Base-by-base conservation (phyloP, 1,284 basidiomycete species). In the Erythrobasidium hasegawianum region DNA sequence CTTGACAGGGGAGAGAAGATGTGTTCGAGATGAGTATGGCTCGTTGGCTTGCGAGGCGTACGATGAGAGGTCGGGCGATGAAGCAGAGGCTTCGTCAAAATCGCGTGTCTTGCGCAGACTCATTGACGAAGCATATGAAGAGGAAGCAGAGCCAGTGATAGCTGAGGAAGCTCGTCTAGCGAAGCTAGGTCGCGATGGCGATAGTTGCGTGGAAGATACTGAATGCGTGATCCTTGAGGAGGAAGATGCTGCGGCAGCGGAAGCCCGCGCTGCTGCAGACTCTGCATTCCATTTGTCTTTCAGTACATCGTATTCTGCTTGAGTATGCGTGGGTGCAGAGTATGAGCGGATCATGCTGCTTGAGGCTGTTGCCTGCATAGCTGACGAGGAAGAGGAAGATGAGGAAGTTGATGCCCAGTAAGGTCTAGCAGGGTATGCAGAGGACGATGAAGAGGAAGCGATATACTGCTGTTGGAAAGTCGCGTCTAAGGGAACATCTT, bases 261-360 rank as follows among this genome's bases (percentile, higher is more conserved):
- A 16, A 53, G 26, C 50, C 8, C 18, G 18, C 7, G 50, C 50
- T 20, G 50, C 54, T n/a, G 54, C 43, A 5, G 62, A 55, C 47
- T 65, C 62, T 14, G 43, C 43, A 20, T 65, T 65, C 62, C 62
- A 65, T 39, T 43, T 57, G 16, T 33, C 26, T 20, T 53, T 49
- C 22, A 65, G 33, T 26, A 29, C 40, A 22, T 57, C 45, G 22
- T 38, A 58, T 24, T 65, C 41, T 9, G 47, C 43, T 24, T 57
- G 55, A 26, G 62, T 65, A 18, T 57, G 62, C 18, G 62, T 56
- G 7, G 62, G 62, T 20, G 55, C 55, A 49, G 62, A 65, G 38
- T 57, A 65, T 2, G 62, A 65, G 13, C 62, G 55, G 41, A 58
- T 58, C 62, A 65, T 65, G n/a, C 9, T 38, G 55, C 45, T 52